A percentile compares a stretch with the other conserved stretches of the same genome.
phyloP scores from a whole-genome alignment of 441 rosid species.

The Arabidopsis lyrata region DNA sequence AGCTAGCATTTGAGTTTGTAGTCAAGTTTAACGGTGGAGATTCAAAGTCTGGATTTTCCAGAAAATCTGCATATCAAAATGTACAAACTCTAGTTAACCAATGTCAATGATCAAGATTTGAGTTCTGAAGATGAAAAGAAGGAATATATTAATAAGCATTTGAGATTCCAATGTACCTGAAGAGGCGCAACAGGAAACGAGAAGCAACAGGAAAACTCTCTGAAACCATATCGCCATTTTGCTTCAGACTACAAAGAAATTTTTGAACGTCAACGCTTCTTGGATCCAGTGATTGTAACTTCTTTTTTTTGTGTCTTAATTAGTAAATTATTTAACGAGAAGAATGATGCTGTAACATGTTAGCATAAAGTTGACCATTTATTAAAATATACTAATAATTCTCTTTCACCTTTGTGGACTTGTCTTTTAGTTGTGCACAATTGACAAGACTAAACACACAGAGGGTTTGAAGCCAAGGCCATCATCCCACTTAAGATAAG shows the following conservation, averaged over 20 bases:
- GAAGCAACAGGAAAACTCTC: conserved; percentile 34
- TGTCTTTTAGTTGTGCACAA: no score
- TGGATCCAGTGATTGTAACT: conserved; percentile 12
- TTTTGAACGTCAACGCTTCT: conserved; percentile 37
- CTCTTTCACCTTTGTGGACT: no score
- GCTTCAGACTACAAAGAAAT: conserved; percentile 27
- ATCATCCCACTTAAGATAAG: not conserved
- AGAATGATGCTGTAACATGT: conserved; percentile 24
- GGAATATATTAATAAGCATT: not conserved
- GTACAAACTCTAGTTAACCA: not conserved
- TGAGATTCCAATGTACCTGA: conserved; percentile 46
- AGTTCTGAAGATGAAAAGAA: not conserved
- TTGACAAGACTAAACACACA: no score
- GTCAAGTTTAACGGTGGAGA: conserved; percentile 53
- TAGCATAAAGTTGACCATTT: conserved; percentile 17
- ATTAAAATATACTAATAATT: not conserved
- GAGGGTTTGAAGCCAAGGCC: not conserved
- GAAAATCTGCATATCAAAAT: conserved; percentile 48
- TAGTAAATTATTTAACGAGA: not conserved
- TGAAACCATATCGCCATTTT: conserved; percentile 37
- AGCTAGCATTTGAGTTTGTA: conserved; percentile 34
- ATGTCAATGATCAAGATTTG: not conserved
- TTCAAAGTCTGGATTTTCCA: conserved; percentile 66
- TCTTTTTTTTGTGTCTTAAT: no score
- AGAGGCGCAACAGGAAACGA: conserved; percentile 41